Base-by-base conservation (phyloP, 108 stramenopile genomes). In the Nitzschia putrida region DNA sequence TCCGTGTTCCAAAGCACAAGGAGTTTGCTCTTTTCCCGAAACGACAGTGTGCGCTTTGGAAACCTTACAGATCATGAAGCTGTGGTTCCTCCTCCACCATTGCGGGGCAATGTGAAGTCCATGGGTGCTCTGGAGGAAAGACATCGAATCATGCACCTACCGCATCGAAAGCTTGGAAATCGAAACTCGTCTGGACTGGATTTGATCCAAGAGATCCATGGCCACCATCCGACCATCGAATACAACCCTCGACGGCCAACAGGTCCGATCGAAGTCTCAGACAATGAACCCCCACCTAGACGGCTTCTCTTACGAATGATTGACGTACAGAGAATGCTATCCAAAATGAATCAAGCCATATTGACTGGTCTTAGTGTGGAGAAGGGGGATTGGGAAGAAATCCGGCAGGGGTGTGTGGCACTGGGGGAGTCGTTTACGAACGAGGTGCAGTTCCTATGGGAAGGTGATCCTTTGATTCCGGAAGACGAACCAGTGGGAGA, bases 301-400 rank as follows among this genome's bases (percentile, higher is more conserved):
- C 67, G 67, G 37, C 38, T 68, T 8, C 42, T 68, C 1, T 40
- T 68, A 7, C 54, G 67, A 8, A 68, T 70, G 59, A 70, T 70
- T 70, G 57, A 70, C 49, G 59, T 70, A 7, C 58, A 70, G 22
- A 38, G 69, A 26, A 70, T 49, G 69, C 18, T 61, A 21, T 57
- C 58, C 10, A 59, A 60, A 37, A 58, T 70, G 18, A 70, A 61
- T 39, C 13, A 43, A 38, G 38, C 55, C 11, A 51, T 57, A 24
- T 44, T 68, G 39, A 57, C 67, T 3, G 67, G 67, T 4, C 40
- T 42, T 10, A 20, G 41, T 41, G 53, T 56, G 18, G 24, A 43
- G 20, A 13, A 2, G 6, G 39, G 42, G 7, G 55, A 57, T 37
- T 68, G 67, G 67, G 67, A 68, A 38, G 67, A 68, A n/a, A 43